phyloP scores from a whole-genome alignment of 2,329 filamentous ascomycete species.

The Pezicula neosporulosa region DNA sequence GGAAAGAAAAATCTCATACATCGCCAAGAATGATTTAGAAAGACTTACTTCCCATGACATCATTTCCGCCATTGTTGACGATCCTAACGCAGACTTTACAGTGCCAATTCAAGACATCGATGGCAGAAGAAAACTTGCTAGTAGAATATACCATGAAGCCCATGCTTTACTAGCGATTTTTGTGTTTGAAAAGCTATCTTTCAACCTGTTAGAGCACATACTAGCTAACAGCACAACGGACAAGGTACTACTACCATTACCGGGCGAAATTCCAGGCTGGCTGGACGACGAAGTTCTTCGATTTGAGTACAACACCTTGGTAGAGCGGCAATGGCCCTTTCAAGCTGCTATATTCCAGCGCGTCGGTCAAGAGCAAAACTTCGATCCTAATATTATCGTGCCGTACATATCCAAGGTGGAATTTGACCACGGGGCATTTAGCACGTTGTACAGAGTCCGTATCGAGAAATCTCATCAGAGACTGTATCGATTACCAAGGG shows the following conservation, averaged over 20 bases:
- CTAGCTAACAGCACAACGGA: neutral
- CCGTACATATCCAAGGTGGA: neutral
- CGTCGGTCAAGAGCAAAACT: too few species aligned
- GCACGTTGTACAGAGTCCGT: neutral
- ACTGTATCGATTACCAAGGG: neutral
- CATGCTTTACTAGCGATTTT: neutral
- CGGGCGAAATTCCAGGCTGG: neutral
- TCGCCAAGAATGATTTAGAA: too few species aligned
- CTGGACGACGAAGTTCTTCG: neutral
- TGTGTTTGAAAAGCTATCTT: neutral
- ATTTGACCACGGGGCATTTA: neutral
- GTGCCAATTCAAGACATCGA: neutral
- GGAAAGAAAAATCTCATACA: too few species aligned
- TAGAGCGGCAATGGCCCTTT: neutral
- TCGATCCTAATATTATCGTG: too few species aligned
- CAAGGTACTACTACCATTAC: neutral
- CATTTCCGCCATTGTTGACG: too few species aligned
- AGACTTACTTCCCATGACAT: too few species aligned
- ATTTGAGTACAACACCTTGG: neutral
- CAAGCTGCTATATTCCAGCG: neutral
- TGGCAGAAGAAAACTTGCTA: neutral
- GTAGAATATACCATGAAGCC: neutral
- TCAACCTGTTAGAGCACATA: neutral
- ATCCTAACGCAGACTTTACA: too few species aligned
- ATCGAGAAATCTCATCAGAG: neutral